Base-by-base conservation (phyloP, 768 basidiomycete genomes). In the Hysterangium stoloniferum region DNA sequence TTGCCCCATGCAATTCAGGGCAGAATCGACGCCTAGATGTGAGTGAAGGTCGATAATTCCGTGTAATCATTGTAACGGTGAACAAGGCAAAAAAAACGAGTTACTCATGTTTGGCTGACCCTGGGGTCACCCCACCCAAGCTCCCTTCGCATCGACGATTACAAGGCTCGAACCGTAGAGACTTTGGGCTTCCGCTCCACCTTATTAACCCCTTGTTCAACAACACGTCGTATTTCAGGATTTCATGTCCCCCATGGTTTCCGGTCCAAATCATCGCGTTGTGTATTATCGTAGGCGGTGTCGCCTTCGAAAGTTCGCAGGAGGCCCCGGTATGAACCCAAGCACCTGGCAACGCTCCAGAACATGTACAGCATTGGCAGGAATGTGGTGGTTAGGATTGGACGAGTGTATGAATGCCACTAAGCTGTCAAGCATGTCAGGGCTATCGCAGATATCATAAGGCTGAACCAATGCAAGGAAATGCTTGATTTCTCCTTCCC, bases 231-330 rank as follows among this genome's bases (percentile, higher is more conserved):
- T 79, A 80, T n/a, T 66, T 65, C 8, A 83, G 55, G 6, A 82
- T 60, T 55, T 84, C 76, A 1, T 78, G 78, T 1, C 89, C 89
- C 8, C 71, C 56, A 17, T 25, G 24, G 6, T 67, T 64, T 0
- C 86, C 89, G 2, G 87, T 88, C 89, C 89, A 92, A 25, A 91
- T 74, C 4, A 75, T 79, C 8, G 80, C 86, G 60, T 91, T 87
- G 52, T 67, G 72, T 28, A 92, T 71, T 24, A 81, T 66, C 1
- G 73, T 69, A 1, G 80, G 61, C 3, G 47, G 7, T 50, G 40
- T 17, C 61, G 56, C 15, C 31, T 42, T 6, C 37, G 24, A 48
- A 61, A 62, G 31, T 47, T 53, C 4, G 33, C 33, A n/a, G 61
- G 57, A 32, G 53, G 54, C 22, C 56, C 57, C 19, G 59, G 57